Evolutionary conservation across 2,329 filamentous ascomycete genomes (phyloP), one percentile per base, ranked within the genome.

Genomic region (Hansfordia pulvinata): DNA sequence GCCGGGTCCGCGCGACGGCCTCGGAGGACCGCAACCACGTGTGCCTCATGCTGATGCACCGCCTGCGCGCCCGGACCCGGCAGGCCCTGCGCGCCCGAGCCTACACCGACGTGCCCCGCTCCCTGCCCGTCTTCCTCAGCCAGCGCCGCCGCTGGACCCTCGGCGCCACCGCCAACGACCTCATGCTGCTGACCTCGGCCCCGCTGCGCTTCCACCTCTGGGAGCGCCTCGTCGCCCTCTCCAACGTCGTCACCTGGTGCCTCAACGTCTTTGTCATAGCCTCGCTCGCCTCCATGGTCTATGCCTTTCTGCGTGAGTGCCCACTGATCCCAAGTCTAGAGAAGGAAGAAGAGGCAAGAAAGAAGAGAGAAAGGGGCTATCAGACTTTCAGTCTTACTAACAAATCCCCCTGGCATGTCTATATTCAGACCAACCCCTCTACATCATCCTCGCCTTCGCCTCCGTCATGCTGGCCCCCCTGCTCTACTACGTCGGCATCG

Each of bases 1-100:
- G 52, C 36, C 59, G 61, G 26, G 60, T 64, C 34, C 58, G 60
- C 39, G 59, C 57, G 8, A 58, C 54, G 11, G 59, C 60, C 20
- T 62, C 57, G 3, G 61, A 64, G 31, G 60, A 64, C 27, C 54
- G 56, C 23, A 63, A 63, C 33, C 60, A 64, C 28, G 58, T 58
- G 2, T 58, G 53, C 32, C 53, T 62, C 34, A 58, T 64, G 35
- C 56, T 63, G 28, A 58, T 56, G 30, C 43, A 56, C 8, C 58
- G 52, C 32, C 58, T 59, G 0, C 38, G 53, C 12, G 54, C 52
- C 17, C 50, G 52, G 25, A 64, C 58, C 0, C 52, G 57, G 0
- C 60, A 64, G 38, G 58, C 60, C 1, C 47, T 64, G 2, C 47
- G 49, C 0, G 59, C 61, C 17, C 53, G 57, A 27, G 59, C 60